Base-by-base conservation (phyloP, 2,329 filamentous ascomycete species). In the Fusarium praegraminearum region DNA sequence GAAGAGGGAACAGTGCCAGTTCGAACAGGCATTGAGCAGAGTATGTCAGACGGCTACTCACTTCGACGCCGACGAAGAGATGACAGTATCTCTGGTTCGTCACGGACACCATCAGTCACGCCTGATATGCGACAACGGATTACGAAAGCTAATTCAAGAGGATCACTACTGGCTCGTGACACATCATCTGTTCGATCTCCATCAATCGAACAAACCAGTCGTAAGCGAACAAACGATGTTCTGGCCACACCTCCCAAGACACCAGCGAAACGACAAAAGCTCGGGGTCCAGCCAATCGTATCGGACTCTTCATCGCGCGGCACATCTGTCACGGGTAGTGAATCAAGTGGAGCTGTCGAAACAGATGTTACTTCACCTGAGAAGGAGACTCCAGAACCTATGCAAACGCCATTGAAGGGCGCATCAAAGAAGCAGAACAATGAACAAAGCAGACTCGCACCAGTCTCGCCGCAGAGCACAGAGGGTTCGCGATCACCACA, bases 41-140 rank as follows among this genome's bases (percentile, higher is more conserved):
- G 76, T 22, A 72, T 70, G 8, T 59, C 76, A 0, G 84, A 85
- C 43, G 83, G 82, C 2, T 90, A 90, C 69, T 86, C 85, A 5
- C 77, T 90, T n/a, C 84, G 88, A 7, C 81, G 83, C 28, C 81
- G 86, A 65, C 78, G 84, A 69, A 79, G 86, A 62, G 86, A 85
- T 30, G 84, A 85, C 40, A 85, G 84, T 66, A 78, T 83, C 53
- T 81, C 79, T 40, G 79, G 81, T 44, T 82, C 82, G 8, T 90
- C 88, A 20, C 81, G 88, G 63, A 87, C 86, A 7, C 83, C 87
- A 4, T 90, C 88, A 0, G 83, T 86, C 28, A 86, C 84, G 0
- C 87, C 87, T 2, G 84, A 86, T 30, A 83, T 88, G 32, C 82
- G 86, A 15, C 86, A 85, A 2, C 83, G 83, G 16, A 77, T 89